Conservation (phyloP, 371 early-diverging fungal species). For the Fennellomyces sp. region DNA sequence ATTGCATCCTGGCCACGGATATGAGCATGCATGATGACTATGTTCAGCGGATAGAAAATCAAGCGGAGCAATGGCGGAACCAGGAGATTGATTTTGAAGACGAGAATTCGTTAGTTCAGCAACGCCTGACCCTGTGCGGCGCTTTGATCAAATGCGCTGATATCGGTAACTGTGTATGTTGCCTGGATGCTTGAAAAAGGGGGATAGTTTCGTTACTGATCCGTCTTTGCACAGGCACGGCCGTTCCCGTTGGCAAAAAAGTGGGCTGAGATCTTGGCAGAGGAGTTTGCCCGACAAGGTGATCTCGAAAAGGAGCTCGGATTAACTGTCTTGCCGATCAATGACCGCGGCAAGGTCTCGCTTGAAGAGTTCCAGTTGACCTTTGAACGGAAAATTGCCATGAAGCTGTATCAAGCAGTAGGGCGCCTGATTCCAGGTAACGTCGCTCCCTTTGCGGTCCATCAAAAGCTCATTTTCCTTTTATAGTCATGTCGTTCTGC, state of each 20-base stretch:
- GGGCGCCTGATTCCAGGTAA: slow-evolving; percentile 37
- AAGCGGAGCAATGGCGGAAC: slow-evolving; percentile 45
- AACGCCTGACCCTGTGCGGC: slow-evolving; percentile 57
- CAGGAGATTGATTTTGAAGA: slow-evolving; percentile 26
- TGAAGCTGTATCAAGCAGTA: slow-evolving; percentile 39
- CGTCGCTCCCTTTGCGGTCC: slow-evolving; percentile 14
- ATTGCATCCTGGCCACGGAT: slow-evolving; percentile 83
- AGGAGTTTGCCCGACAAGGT: slow-evolving; percentile 71
- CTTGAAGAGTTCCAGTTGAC: slow-evolving; percentile 44
- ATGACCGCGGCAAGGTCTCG: slow-evolving; percentile 39
- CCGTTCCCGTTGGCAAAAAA: slow-evolving; percentile 62
- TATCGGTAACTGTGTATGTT: slow-evolving; percentile 75
- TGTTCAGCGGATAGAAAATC: slow-evolving; percentile 68
- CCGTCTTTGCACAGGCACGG: slow-evolving; percentile 43
- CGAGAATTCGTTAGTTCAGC: slow-evolving; percentile 21
- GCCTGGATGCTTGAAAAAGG: not conserved
- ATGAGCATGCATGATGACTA: slow-evolving; percentile 85
- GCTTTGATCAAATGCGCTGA: slow-evolving; percentile 88
- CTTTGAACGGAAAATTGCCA: slow-evolving; percentile 40
- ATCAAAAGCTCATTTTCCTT: slow-evolving; percentile 11
- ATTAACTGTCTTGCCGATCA: slow-evolving; percentile 40
- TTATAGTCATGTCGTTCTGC: slow-evolving; percentile 41
- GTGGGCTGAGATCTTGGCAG: slow-evolving; percentile 62
- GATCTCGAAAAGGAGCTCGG: slow-evolving; percentile 71
- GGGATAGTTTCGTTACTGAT: not conserved